Evolutionary conservation across 163 green algal genomes (phyloP), one percentile per base, ranked within the genome.

Genomic region (Scenedesmus sp.): DNA sequence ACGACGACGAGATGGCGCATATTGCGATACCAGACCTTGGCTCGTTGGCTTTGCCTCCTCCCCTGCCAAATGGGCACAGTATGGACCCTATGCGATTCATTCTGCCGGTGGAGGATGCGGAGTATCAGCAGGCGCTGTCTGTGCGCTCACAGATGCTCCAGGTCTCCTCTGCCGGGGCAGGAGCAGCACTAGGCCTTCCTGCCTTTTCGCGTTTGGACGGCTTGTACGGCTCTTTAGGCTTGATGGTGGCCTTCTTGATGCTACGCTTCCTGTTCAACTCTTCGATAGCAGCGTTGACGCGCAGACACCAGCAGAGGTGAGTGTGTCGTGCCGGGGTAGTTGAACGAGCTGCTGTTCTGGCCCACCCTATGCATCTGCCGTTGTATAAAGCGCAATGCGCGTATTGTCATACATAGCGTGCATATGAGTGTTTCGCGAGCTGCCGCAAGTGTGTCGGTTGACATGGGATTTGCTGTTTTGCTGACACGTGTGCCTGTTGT

Each of bases 241-340:
- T 92, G 16, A 77, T 60, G 26, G 81, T 92, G 23, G 62, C 64
- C 23, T 88, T 92, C 52, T n/a, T 92, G 46, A 88, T 88, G 62
- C 23, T 92, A 55, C 81, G 88, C 8, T 88, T 89, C 52, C n/a
- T 92, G 1, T 92, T 56, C 26, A 92, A 92, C 46, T 77, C 34
- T 13, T 46, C 64, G 1, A 66, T 92, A 18, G 52, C 52, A n/a
- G 81, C 88, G 2, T 12, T 88, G 0, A 46, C 81, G 88, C 20
- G 55, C 20, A 67, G 7, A 67, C 12, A 52, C 7, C 26, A 52
- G 34, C 77, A 92, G 55, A 86, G 81, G 88, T 92, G 64, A 54
- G 88, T 86, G 18, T 34, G 55, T 88, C 10, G 8, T 76, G 82
- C 46, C 5, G 5, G 23, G 70, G 70, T 79, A 79, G 70, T 79